Conservation (phyloP, 768 basidiomycete genomes). For the Exidia glandulosa region DNA sequence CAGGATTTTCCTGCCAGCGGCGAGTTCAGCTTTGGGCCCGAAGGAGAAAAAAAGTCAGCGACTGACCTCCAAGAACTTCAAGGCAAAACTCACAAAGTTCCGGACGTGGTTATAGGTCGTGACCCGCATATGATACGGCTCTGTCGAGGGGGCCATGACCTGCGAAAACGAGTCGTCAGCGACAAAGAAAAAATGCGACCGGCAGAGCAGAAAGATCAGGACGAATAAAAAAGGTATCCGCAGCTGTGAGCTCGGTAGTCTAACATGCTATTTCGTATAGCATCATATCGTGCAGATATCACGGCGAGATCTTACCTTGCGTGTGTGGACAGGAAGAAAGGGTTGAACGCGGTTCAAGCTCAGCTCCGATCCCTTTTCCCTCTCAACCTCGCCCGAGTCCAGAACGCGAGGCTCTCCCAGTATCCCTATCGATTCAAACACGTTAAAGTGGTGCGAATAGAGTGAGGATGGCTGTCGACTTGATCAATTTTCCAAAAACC, state of each 20-base stretch:
- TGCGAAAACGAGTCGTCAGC: neutral
- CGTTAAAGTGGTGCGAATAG: too few relatives aligned
- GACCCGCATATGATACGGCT: conserved; percentile 35
- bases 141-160: neutral
- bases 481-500: too few relatives aligned
- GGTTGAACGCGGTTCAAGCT: too few relatives aligned
- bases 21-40: neutral
- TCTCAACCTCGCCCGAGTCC: too few relatives aligned
- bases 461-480: too few relatives aligned
- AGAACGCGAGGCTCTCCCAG: too few relatives aligned
- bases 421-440: too few relatives aligned
- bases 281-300: neutral
- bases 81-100: conserved; percentile 39
- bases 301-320: too few relatives aligned
- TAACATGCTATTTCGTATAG: neutral
- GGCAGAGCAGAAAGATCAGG: neutral
- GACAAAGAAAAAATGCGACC: neutral
- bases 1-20: conserved; percentile 32
- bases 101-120: conserved; percentile 46
- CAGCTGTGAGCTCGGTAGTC: neutral
- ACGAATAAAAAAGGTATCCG: neutral
- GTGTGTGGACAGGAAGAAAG: too few relatives aligned
- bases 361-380: too few relatives aligned
- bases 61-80: conserved; percentile 41
- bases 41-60: neutral